Evolutionary conservation across 495 filamentous ascomycete species (phyloP).

Genomic region (Xylaria telfairii): DNA sequence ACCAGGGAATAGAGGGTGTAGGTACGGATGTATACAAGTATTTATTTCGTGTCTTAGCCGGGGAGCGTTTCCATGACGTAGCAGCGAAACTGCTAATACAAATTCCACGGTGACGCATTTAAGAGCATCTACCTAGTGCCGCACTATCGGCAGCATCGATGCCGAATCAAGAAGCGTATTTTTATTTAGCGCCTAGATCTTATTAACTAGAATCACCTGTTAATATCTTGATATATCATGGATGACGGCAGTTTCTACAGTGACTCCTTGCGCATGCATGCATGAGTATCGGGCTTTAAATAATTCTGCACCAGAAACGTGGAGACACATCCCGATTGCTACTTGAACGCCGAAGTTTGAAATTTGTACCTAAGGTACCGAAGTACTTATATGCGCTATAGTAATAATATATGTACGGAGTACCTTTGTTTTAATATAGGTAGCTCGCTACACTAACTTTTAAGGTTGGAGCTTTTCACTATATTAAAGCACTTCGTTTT

Average conservation of each 20-base stretch:
- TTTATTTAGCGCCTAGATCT: neutral
- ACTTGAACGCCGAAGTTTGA: too few relatives aligned
- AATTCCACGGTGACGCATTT: neutral
- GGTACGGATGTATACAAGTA: neutral
- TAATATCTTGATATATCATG: neutral
- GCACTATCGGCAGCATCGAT: neutral
- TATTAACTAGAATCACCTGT: neutral
- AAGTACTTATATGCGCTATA: neutral
- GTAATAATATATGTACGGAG: too few relatives aligned
- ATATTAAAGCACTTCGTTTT: too few relatives aligned
- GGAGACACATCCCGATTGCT: neutral
- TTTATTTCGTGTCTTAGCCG: neutral
- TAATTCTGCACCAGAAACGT: neutral
- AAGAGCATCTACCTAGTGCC: neutral
- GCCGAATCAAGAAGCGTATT: neutral
- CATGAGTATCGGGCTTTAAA: neutral
- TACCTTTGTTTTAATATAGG: neutral
- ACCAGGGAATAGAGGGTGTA: neutral
- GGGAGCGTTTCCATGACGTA: conserved; percentile 17
- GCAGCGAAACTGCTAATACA: neutral
- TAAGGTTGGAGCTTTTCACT: too few relatives aligned
- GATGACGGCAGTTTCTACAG: neutral
- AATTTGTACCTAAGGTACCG: too few relatives aligned
- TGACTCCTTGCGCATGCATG: neutral
- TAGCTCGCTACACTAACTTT: too few relatives aligned